phyloP scores from a whole-genome alignment of 495 filamentous ascomycete species.

The Aspergillus asperescens region DNA sequence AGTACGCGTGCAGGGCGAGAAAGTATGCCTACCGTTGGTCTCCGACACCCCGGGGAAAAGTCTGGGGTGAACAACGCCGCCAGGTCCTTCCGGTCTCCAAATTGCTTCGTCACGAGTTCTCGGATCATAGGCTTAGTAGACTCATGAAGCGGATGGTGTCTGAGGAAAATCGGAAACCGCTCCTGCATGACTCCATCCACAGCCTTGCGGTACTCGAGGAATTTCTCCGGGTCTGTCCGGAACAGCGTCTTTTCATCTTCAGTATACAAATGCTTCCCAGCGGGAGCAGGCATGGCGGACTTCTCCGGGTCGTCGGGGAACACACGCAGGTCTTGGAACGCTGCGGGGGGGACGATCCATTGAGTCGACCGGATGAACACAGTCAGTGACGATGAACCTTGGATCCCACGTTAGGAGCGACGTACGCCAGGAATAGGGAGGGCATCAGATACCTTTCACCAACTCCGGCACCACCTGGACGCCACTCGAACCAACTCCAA shows the following conservation, averaged over 20 bases:
- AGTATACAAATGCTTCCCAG: not conserved
- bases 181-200: not conserved
- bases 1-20: no score
- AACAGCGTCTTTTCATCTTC: not conserved
- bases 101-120: no score
- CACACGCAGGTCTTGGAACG: not conserved
- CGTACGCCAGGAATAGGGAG: not conserved
- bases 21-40: not conserved
- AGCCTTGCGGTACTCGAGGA: not conserved
- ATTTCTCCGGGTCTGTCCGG: not conserved
- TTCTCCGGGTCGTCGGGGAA: not conserved
- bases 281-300: not conserved
- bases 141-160: not conserved
- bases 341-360: not conserved
- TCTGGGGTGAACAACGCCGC: not conserved
- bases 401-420: not conserved
- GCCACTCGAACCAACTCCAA: not conserved
- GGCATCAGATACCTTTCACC: not conserved
- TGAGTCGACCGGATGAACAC: not conserved
- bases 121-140: no score
- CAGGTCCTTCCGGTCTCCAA: not conserved
- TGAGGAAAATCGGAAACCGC: not conserved
- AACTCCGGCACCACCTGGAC: not conserved
- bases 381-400: no score
- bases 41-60: not conserved